phyloP scores from a whole-genome alignment of 2,329 filamentous ascomycete genomes.

The Anisogramma anomala region DNA sequence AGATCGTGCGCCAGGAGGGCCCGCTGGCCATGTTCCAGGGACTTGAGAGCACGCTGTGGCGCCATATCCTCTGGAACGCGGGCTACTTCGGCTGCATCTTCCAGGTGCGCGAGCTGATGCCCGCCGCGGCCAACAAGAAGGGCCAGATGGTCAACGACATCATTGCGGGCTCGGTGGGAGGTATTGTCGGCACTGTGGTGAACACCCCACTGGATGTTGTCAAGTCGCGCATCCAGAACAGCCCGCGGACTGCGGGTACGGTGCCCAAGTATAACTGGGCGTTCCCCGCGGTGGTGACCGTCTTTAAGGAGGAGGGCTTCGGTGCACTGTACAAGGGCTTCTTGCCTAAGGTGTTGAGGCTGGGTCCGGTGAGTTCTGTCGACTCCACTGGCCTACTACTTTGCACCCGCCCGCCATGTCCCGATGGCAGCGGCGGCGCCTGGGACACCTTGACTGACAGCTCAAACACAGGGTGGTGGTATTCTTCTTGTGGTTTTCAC shows the following conservation, averaged over 20 bases:
- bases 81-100: conserved; percentile 98
- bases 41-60: conserved; percentile 92
- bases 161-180: conserved; percentile 74
- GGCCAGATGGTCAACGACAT: conserved; percentile 79
- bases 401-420: conserved; percentile 27
- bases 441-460: background rate
- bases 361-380: conserved; percentile 47
- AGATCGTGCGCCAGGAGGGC: conserved; percentile 77
- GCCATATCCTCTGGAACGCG: conserved; percentile 71
- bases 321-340: conserved; percentile 94
- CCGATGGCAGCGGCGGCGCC: too few species aligned
- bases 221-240: conserved; percentile 97
- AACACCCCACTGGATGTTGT: conserved; percentile 96
- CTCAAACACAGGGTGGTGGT: conserved; percentile 30
- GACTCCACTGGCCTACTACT: too few species aligned
- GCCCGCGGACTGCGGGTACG: conserved; percentile 65
- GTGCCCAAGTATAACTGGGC: conserved; percentile 98
- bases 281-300: conserved; percentile 72
- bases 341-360: conserved; percentile 79
- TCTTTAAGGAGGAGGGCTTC: conserved; percentile 90
- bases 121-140: conserved; percentile 67
- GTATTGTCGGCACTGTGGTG: conserved; percentile 73
- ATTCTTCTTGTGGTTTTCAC: conserved; percentile 78
- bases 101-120: conserved; percentile 80
- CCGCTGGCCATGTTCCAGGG: conserved; percentile 88